Evolutionary conservation across 345 rosid genomes (phyloP).

Genomic region (Lepidium didymum): DNA sequence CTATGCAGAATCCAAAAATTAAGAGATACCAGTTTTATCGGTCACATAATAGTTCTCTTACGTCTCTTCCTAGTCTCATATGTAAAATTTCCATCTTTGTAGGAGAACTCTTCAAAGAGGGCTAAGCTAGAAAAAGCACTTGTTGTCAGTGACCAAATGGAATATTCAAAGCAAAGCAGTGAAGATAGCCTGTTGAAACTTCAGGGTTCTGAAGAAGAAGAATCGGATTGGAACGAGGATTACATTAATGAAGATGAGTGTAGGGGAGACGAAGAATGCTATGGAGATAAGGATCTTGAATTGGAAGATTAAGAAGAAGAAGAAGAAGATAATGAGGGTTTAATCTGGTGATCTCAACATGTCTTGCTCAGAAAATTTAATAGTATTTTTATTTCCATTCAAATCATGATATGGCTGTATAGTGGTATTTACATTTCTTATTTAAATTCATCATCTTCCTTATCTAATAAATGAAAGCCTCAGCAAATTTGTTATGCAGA

Average conservation of each 20-base stretch:
- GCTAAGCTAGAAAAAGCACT: constrained; percentile 3
- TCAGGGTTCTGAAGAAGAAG: constrained; percentile 1
- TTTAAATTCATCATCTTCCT: not conserved
- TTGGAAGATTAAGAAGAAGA: not conserved
- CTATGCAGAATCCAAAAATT: not conserved
- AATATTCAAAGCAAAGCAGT: constrained; percentile 5
- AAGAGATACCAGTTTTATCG: not conserved
- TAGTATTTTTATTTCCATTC: not conserved
- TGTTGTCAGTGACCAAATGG: not conserved
- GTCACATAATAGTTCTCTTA: not conserved
- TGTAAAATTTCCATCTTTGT: constrained; percentile 8
- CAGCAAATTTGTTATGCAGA: not conserved
- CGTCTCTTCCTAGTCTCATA: constrained; percentile 11
- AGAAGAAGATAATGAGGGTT: constrained; percentile 7
- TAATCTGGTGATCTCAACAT: constrained; percentile 22
- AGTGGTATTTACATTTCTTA: not conserved
- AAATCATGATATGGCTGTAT: not conserved
- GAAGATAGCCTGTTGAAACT: constrained; percentile 2
- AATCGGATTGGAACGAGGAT: constrained; percentile 3
- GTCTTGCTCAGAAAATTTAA: not conserved
- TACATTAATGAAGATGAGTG: constrained; percentile 4
- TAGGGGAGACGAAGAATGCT: not conserved
- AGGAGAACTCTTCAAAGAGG: constrained; percentile 23
- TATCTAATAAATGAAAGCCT: not conserved
- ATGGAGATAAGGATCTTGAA: constrained; percentile 4